phyloP scores from a whole-genome alignment of 371 early-diverging fungal species.

The Actinomucor elegans region DNA sequence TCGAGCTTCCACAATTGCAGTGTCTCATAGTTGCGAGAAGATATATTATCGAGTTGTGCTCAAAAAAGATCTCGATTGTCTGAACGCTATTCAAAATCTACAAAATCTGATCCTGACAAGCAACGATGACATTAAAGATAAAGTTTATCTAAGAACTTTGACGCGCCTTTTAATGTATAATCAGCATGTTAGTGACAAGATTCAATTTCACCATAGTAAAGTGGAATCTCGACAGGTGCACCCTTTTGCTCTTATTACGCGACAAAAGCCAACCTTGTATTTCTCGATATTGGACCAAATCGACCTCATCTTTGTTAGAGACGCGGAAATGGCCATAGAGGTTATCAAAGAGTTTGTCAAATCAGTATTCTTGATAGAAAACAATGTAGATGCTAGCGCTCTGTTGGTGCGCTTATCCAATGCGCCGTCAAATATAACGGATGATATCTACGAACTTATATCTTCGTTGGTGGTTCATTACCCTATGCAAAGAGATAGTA shows the following conservation, averaged over 20 bases:
- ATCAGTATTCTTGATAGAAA: slow-evolving; percentile 17
- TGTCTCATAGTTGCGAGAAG: slow-evolving; percentile 38
- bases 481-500: slow-evolving; percentile 3
- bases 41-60: slow-evolving; percentile 12
- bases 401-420: slow-evolving; percentile 20
- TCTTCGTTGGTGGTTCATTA: neutral
- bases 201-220: slow-evolving; percentile 7
- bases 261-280: slow-evolving; percentile 27
- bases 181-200: neutral
- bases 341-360: slow-evolving; percentile 13
- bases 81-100: slow-evolving; percentile 18
- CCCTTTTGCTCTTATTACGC: slow-evolving; percentile 28
- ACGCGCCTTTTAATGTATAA: slow-evolving; percentile 22
- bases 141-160: slow-evolving; percentile 24
- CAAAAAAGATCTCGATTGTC: slow-evolving; percentile 4
- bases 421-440: neutral
- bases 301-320: slow-evolving; percentile 17
- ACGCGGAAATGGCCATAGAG: neutral
- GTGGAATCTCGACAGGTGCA: slow-evolving; percentile 4
- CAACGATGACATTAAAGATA: slow-evolving; percentile 15
- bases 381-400: slow-evolving; percentile 6
- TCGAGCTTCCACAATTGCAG: slow-evolving; percentile 28
- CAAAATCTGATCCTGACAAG: slow-evolving; percentile 30
- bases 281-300: slow-evolving; percentile 22
- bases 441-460: neutral